Evolutionary conservation across 1,284 basidiomycete species (phyloP).

Genomic region (Trichosporon coremiiforme): DNA sequence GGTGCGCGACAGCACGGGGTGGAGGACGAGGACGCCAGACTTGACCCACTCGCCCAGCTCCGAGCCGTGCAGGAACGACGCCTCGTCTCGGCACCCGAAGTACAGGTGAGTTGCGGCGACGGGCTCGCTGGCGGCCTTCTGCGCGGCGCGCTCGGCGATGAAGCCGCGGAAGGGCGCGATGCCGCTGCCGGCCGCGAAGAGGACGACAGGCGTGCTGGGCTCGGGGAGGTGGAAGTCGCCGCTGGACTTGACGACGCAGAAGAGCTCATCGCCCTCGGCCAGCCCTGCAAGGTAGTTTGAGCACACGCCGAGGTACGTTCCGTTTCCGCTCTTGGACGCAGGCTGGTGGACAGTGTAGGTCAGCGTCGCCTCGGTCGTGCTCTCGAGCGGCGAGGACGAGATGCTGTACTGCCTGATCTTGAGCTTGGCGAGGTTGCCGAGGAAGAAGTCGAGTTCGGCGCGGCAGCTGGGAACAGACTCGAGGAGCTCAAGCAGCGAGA

Average conservation of each 20-base stretch:
- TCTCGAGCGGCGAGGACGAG: slow-evolving; percentile 62
- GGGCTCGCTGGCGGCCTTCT: slow-evolving; percentile 59
- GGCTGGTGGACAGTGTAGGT: slow-evolving; percentile 60
- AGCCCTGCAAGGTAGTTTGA: slow-evolving; percentile 60
- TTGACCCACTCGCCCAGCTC: slow-evolving; percentile 59
- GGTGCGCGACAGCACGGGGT: slow-evolving; percentile 60
- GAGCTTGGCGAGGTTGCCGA: slow-evolving; percentile 58
- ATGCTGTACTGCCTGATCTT: slow-evolving; percentile 61
- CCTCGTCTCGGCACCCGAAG: slow-evolving; percentile 60
- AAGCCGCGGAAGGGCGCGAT: slow-evolving; percentile 63
- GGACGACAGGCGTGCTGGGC: slow-evolving; percentile 58
- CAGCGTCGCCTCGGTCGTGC: slow-evolving; percentile 59
- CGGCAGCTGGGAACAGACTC: slow-evolving; percentile 45
- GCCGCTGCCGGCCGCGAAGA: slow-evolving; percentile 62
- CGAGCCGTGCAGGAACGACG: slow-evolving; percentile 60
- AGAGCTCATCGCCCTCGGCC: slow-evolving; percentile 58
- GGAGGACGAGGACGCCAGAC: slow-evolving; percentile 59
- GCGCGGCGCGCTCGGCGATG: slow-evolving; percentile 61
- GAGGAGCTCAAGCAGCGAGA: slow-evolving; percentile 18
- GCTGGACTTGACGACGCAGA: slow-evolving; percentile 59
- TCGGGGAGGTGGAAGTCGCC: slow-evolving; percentile 61
- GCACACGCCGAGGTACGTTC: slow-evolving; percentile 60
- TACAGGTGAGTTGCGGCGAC: slow-evolving; percentile 60
- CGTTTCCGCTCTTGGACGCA: slow-evolving; percentile 51
- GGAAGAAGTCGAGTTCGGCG: slow-evolving; percentile 58